These are phyloP conservation scores for Naganishia randhawae DNA, from an alignment of 768 basidiomycete genomes.

Conservation along the genomic window DNA sequence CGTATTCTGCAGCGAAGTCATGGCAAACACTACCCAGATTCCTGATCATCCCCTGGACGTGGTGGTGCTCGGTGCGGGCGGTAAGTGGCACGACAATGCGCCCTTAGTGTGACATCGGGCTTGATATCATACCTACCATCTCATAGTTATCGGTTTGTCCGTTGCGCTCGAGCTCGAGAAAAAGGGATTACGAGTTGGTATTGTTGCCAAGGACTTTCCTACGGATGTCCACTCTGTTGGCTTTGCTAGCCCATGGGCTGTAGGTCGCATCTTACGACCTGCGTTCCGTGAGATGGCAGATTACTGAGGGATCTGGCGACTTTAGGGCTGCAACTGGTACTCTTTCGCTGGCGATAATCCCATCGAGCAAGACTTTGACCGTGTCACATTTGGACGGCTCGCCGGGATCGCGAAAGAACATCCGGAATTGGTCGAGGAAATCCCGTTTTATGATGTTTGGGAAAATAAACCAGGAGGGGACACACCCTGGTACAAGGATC, in stretches of 20 bases:
- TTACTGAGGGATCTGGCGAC: not conserved
- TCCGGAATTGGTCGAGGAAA: slow-evolving; percentile 40
- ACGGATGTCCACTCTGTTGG: slow-evolving; percentile 40
- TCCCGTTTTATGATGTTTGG: slow-evolving; percentile 39
- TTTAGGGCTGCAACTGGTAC: slow-evolving; percentile 42
- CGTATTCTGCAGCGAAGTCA: not conserved
- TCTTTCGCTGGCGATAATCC: slow-evolving; percentile 38
- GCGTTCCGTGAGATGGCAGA: not conserved
- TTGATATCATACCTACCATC: not conserved
- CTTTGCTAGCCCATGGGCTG: slow-evolving; percentile 52
- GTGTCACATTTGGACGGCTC: slow-evolving; percentile 36
- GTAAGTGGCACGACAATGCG: slow-evolving; percentile 31
- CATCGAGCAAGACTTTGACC: slow-evolving; percentile 35
- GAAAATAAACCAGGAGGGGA: slow-evolving; percentile 21
- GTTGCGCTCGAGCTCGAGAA: slow-evolving; percentile 42
- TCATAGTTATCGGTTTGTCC: slow-evolving; percentile 49
- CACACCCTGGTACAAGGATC: slow-evolving; percentile 39
- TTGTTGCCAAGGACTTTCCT: slow-evolving; percentile 49
- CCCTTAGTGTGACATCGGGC: too few relatives aligned
- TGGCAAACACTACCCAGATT: slow-evolving; percentile 10
- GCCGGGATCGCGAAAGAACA: slow-evolving; percentile 35
- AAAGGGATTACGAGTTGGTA: slow-evolving; percentile 37
- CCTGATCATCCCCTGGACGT: slow-evolving; percentile 31
- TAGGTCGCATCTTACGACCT: slow-evolving; percentile 25
- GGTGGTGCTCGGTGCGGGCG: slow-evolving; percentile 47